Base-by-base conservation (phyloP, 257 asterid genomes). In the Solanum sejunctum region DNA sequence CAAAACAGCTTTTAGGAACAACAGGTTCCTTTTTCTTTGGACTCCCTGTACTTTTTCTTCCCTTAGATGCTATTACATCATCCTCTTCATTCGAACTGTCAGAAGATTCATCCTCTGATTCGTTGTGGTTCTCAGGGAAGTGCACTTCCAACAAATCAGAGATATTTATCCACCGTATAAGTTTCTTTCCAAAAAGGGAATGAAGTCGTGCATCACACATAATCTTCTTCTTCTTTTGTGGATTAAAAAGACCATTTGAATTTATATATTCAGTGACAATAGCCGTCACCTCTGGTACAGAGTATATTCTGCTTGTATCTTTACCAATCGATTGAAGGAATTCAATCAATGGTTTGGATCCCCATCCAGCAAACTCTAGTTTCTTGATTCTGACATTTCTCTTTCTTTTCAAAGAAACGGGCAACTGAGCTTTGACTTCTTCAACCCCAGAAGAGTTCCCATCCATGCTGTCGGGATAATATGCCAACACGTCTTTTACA, bases 241-340 rank as follows among this genome's bases (percentile, higher is more conserved):
- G 92, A 54, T 91, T 84, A 84, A 66, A 73, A 84, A 96, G 98
- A 81, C 89, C 87, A 21, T 90, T 93, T 5, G 84, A 92, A 69
- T 87, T 86, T 13, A 92, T 86, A 88, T 97, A 97, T 84, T 90
- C 92, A 49, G 80, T 87, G 43, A 97, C 84, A 81, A 89, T 82
- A 63, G 81, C 57, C 8, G 92, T 88, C 91, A 93, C 94, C 80
- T 93, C 98, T 80, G 85, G 87, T 83, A 85, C 92, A n/a, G 95
- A 86, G 84, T 87, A 89, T 83, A 86, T 70, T 86, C 28, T 80
- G 67, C 83, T 84, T 66, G 97, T 88, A 88, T 95, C 95, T 91
- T 88, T 85, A 75, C 94, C 97, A 86, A 95, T 87, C 70, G 93
- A 92, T 63, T 89, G 92, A 78, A 96, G 97, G 91, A 96, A 96